A percentile compares a stretch with the other conserved stretches of the same genome.
These are phyloP conservation scores for Serendipita indica DNA, from an alignment of 768 basidiomycete species.

Conservation along the genomic window DNA sequence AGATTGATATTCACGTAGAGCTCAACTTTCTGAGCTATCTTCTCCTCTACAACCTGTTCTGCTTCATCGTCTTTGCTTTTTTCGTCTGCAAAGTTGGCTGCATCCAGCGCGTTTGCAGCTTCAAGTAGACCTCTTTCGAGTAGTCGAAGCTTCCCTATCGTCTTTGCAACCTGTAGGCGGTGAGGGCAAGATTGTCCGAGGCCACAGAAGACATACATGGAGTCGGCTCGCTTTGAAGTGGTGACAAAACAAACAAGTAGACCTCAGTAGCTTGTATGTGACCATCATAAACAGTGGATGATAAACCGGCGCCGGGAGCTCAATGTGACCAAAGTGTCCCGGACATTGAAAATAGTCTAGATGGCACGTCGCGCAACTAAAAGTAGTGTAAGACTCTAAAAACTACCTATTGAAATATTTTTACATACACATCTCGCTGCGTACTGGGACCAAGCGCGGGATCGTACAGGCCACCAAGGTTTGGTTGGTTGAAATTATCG, in stretches of 20 bases:
- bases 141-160: slow-evolving; percentile 70
- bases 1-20: slow-evolving; percentile 46
- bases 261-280: slow-evolving; percentile 73
- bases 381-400: slow-evolving; percentile 13
- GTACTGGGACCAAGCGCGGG: slow-evolving; percentile 85
- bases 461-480: slow-evolving; percentile 85
- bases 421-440: slow-evolving; percentile 74
- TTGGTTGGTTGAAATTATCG: slow-evolving; percentile 88
- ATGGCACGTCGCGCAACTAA: slow-evolving; percentile 84
- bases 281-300: slow-evolving; percentile 93
- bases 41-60: slow-evolving; percentile 47
- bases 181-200: background rate
- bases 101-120: slow-evolving; percentile 63
- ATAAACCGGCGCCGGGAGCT: slow-evolving; percentile 86
- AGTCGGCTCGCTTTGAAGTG: slow-evolving; percentile 65
- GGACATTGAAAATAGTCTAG: slow-evolving; percentile 91
- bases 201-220: slow-evolving; percentile 33
- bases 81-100: slow-evolving; percentile 32
- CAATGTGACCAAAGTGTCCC: slow-evolving; percentile 96
- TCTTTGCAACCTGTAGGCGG: slow-evolving; percentile 53
- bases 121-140: slow-evolving; percentile 81
- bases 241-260: slow-evolving; percentile 89
- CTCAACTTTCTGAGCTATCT: slow-evolving; percentile 44
- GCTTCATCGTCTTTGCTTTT: slow-evolving; percentile 26
- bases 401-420: background rate